Percentiles rank a stretch among this genome's conserved stretches.
Evolutionary conservation across 495 filamentous ascomycete species (phyloP).

Genomic region (Oleoguttula mirabilis): DNA sequence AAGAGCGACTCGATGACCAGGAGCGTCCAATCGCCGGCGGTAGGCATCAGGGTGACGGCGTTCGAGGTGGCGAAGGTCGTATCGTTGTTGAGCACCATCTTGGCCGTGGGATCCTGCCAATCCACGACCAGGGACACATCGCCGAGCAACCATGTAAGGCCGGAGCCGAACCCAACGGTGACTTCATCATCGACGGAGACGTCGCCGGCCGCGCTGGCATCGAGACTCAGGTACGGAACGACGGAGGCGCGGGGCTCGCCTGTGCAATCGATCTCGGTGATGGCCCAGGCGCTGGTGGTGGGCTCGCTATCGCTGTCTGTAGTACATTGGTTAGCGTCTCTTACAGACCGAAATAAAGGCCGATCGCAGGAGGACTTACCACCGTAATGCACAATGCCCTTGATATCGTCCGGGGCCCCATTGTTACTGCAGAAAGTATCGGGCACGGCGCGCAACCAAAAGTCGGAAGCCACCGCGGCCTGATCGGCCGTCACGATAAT

Average conservation of each 20-base stretch:
- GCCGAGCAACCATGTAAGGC: not conserved
- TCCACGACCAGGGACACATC: not conserved
- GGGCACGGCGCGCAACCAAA: slow-evolving; percentile 29
- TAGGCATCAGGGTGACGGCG: not conserved
- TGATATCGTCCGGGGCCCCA: slow-evolving; percentile 2
- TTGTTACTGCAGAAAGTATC: slow-evolving; percentile 18
- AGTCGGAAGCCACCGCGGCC: slow-evolving; percentile 20
- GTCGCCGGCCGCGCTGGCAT: not conserved
- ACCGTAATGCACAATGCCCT: slow-evolving; percentile 21
- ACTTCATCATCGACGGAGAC: not conserved
- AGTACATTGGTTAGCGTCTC: too few relatives aligned
- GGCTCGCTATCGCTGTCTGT: slow-evolving; percentile 16
- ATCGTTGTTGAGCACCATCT: not conserved
- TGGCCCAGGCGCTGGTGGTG: slow-evolving; percentile 20
- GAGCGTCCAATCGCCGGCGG: not conserved
- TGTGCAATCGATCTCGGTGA: not conserved
- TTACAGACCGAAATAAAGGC: too few relatives aligned
- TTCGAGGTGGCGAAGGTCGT: not conserved
- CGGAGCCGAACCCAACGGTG: slow-evolving; percentile 2
- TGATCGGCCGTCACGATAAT: slow-evolving; percentile 30
- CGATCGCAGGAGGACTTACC: slow-evolving; percentile 22
- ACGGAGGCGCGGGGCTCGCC: not conserved
- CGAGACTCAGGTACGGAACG: not conserved
- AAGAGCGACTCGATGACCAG: slow-evolving; percentile 11
- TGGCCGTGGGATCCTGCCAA: not conserved